A percentile compares a stretch with the other conserved stretches of the same genome.
Evolutionary conservation across 805 yeast species (phyloP).

Genomic region (Starmerella bombicola): DNA sequence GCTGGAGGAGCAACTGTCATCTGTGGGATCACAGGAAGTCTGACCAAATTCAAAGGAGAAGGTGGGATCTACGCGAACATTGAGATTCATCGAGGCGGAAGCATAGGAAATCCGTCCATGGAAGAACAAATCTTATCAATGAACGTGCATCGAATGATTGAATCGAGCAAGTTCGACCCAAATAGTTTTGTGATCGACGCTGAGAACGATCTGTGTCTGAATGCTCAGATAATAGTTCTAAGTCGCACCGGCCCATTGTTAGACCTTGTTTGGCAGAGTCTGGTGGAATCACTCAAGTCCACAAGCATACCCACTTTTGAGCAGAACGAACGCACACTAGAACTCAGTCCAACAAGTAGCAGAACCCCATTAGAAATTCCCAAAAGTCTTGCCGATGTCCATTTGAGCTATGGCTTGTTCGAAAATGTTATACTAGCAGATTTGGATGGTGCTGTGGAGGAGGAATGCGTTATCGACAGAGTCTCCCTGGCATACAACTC

Average conservation of each 20-base stretch:
- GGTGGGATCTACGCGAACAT: constrained; percentile 58
- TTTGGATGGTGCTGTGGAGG: constrained; percentile 78
- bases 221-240: constrained; percentile 63
- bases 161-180: constrained; percentile 42
- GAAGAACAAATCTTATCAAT: constrained; percentile 74
- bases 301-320: constrained; percentile 56
- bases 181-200: constrained; percentile 26
- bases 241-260: constrained; percentile 72
- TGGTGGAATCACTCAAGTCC: constrained; percentile 48
- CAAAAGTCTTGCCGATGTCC: constrained; percentile 30
- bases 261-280: constrained; percentile 61
- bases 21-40: constrained; percentile 50
- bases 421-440: constrained; percentile 46
- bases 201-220: constrained; percentile 42
- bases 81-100: constrained; percentile 60
- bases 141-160: constrained; percentile 45
- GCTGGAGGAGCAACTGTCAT: constrained; percentile 63
- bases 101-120: constrained; percentile 62
- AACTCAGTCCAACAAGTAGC: constrained; percentile 31
- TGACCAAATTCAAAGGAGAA: constrained; percentile 42
- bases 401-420: constrained; percentile 47
- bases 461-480: constrained; percentile 43
- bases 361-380: constrained; percentile 29
- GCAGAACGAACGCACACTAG: constrained; percentile 43
- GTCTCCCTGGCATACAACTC: constrained; percentile 33